A percentile compares a stretch with the other conserved stretches of the same genome.
Evolutionary conservation across 75 land plant species (phyloP).

Genomic region (Picea sitchensis): DNA sequence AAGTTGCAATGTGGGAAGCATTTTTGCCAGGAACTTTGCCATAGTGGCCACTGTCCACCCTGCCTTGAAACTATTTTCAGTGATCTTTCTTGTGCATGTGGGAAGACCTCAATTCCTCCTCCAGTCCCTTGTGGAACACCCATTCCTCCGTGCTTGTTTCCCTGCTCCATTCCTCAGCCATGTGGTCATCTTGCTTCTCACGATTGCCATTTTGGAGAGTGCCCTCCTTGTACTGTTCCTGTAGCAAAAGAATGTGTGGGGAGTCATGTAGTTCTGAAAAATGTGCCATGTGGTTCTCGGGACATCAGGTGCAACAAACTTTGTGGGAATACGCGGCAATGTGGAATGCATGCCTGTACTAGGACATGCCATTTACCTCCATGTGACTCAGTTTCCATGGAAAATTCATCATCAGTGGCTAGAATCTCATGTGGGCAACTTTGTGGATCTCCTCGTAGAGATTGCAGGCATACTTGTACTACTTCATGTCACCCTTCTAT

Average conservation of each 20-base stretch:
- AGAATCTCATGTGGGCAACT: constrained; percentile 77
- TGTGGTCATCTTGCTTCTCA: constrained; percentile 94
- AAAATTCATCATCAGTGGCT: constrained; percentile 13
- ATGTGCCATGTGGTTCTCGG: constrained; percentile 95
- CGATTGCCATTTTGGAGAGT: constrained; percentile 91
- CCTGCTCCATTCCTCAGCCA: constrained; percentile 80
- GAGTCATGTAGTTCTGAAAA: constrained; percentile 79
- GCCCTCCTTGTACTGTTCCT: constrained; percentile 91
- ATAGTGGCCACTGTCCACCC: constrained; percentile 94
- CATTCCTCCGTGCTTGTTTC: constrained; percentile 71
- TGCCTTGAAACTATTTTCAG: constrained; percentile 91
- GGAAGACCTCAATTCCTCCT: constrained; percentile 90
- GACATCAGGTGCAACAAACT: constrained; percentile 92
- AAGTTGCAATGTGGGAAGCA: constrained; percentile 91
- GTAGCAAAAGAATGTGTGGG: constrained; percentile 92
- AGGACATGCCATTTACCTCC: constrained; percentile 82
- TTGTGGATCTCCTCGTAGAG: constrained; percentile 95
- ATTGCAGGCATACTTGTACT: constrained; percentile 89
- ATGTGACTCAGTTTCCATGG: constrained; percentile 47
- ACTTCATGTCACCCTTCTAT: constrained; percentile 79
- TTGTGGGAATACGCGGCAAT: constrained; percentile 90
- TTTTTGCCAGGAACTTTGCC: constrained; percentile 77
- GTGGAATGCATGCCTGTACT: constrained; percentile 95
- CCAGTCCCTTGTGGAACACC: constrained; percentile 99
- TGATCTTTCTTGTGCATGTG: constrained; percentile 95